Percentiles rank a stretch among this genome's conserved stretches.
These are phyloP conservation scores for Kwoniella mangroviensis DNA, from an alignment of 768 basidiomycete species.

Conservation along the genomic window DNA sequence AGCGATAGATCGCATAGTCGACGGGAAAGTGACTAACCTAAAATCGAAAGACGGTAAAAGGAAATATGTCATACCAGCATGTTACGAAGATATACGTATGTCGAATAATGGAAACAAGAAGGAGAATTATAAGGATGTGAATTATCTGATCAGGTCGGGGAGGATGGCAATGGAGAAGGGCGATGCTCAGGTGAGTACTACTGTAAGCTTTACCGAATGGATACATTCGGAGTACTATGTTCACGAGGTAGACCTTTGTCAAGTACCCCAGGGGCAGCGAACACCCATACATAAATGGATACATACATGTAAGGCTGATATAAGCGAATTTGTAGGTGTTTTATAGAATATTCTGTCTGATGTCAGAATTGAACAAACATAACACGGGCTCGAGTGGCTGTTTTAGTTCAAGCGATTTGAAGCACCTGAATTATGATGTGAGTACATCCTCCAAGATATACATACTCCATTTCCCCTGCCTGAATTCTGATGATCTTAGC, in stretches of 20 bases:
- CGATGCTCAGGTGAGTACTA: slow-evolving; percentile 3
- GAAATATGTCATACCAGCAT: background rate
- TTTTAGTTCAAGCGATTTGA: background rate
- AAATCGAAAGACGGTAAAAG: slow-evolving; percentile 4
- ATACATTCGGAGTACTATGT: background rate
- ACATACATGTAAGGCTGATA: background rate
- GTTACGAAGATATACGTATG: background rate
- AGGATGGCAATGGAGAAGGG: background rate
- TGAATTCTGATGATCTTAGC: background rate
- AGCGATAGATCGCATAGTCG: background rate
- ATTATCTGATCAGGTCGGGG: slow-evolving; percentile 4
- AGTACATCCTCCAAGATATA: background rate
- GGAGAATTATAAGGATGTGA: background rate
- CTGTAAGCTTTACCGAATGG: background rate
- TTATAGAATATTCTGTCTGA: slow-evolving; percentile 4
- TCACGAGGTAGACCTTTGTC: no score
- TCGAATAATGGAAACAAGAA: background rate
- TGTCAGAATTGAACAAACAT: background rate
- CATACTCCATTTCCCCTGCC: background rate
- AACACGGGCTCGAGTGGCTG: background rate
- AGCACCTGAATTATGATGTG: background rate
- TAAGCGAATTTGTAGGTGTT: background rate
- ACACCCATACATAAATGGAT: no score
- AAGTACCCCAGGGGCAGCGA: no score
- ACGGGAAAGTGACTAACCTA: background rate